phyloP scores from a whole-genome alignment of 768 basidiomycete species.

The Naganishia friedmannii region DNA sequence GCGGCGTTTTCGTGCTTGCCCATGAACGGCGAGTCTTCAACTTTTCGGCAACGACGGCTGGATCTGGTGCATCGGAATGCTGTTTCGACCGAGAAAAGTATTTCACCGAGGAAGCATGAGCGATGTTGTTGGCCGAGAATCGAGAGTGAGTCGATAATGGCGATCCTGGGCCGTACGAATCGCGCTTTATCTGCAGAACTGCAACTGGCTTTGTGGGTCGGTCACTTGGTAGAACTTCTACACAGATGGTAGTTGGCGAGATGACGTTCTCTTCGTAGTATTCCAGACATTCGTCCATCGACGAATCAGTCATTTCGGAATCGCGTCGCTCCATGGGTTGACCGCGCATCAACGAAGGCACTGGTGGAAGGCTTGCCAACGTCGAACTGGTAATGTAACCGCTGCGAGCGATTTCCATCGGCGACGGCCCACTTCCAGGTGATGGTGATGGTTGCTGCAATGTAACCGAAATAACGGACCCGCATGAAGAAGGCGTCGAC shows the following conservation, averaged over 20 bases:
- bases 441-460: constrained; percentile 14
- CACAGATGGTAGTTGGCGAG: neutral
- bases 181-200: constrained; percentile 17
- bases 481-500: constrained; percentile 1
- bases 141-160: constrained; percentile 24
- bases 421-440: neutral
- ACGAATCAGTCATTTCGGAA: constrained; percentile 19
- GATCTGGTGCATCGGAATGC: constrained; percentile 6
- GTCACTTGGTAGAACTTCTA: neutral
- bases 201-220: neutral
- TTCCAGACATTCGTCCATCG: constrained; percentile 10
- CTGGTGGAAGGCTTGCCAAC: constrained; percentile 15
- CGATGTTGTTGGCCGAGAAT: constrained; percentile 5
- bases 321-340: constrained; percentile 6
- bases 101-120: constrained; percentile 1
- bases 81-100: neutral
- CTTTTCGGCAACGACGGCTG: neutral
- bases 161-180: constrained; percentile 26
- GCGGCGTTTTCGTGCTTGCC: neutral
- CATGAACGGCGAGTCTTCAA: constrained; percentile 7
- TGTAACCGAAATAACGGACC: constrained; percentile 9
- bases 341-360: constrained; percentile 12
- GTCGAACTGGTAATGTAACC: constrained; percentile 3
- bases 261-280: constrained; percentile 8
- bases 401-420: constrained; percentile 7